Conservation (phyloP, 2,329 filamentous ascomycete species). For the Emmonsia crescens region DNA sequence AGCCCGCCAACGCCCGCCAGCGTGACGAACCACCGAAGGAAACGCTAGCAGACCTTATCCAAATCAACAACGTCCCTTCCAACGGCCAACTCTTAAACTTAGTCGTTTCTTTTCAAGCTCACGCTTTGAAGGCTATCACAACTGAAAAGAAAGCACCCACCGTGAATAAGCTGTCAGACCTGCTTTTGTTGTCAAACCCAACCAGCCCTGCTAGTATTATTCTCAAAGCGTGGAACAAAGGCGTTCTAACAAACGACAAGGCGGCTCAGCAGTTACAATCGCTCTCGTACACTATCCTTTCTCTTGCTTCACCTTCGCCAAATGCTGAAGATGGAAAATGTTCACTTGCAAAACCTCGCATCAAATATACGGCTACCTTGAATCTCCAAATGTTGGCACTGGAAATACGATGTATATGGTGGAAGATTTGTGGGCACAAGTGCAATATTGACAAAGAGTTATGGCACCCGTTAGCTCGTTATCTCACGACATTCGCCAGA, state of each 20-base stretch:
- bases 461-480: conserved; percentile 33
- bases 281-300: conserved; percentile 31
- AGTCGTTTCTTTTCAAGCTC: conserved; percentile 31
- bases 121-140: conserved; percentile 29
- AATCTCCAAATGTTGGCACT: conserved; percentile 33
- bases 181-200: conserved; percentile 24
- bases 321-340: conserved; percentile 10
- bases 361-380: conserved; percentile 23
- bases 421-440: conserved; percentile 33
- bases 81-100: conserved; percentile 21
- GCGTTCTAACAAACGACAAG: conserved; percentile 28
- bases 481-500: conserved; percentile 27
- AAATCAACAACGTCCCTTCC: conserved; percentile 21
- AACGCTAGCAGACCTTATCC: conserved; percentile 28
- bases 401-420: conserved; percentile 32
- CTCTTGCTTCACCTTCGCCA: conserved; percentile 20
- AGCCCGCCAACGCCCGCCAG: background rate
- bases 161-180: conserved; percentile 22
- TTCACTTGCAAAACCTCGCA: conserved; percentile 8
- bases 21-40: conserved; percentile 21
- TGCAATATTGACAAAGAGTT: conserved; percentile 33
- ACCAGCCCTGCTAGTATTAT: conserved; percentile 33
- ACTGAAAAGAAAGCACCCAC: conserved; percentile 24
- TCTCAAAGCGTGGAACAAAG: conserved; percentile 26
- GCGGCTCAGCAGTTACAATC: conserved; percentile 35